Evolutionary conservation across 225 moss, liverwort and hornwort species (phyloP).

Genomic region (Sphagnum tenellum): DNA sequence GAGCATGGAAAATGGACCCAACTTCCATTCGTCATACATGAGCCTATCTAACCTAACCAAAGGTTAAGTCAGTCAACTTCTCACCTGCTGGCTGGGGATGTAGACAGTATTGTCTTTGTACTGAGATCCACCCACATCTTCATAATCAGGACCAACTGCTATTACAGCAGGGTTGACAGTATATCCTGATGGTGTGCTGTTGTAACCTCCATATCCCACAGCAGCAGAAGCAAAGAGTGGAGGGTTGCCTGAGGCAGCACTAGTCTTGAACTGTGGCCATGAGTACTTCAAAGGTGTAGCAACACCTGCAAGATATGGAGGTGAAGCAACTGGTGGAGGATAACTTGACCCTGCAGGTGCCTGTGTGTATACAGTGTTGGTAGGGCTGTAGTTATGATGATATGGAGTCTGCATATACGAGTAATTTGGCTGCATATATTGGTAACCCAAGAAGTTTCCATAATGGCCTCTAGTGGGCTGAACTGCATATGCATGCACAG

Average conservation of each 20-base stretch:
- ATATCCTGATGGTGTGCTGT: conserved; percentile 52
- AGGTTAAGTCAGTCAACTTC: not conserved
- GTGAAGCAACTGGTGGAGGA: conserved; percentile 36
- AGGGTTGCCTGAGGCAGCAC: conserved; percentile 42
- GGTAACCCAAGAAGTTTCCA: conserved; percentile 67
- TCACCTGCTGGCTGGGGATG: conserved; percentile 73
- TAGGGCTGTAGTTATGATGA: conserved; percentile 67
- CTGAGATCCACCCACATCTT: conserved; percentile 53
- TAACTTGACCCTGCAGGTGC: conserved; percentile 58
- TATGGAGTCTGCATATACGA: conserved; percentile 82
- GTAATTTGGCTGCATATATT: conserved; percentile 63
- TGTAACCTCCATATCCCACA: conserved; percentile 61
- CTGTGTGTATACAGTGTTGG: conserved; percentile 64
- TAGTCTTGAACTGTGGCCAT: conserved; percentile 65
- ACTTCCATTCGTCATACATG: too few relatives aligned
- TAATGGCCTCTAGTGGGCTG: conserved; percentile 73
- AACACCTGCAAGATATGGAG: conserved; percentile 36
- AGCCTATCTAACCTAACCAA: not conserved
- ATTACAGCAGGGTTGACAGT: conserved; percentile 37
- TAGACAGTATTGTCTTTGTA: conserved; percentile 81
- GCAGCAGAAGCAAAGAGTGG: conserved; percentile 49
- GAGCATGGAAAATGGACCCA: too few relatives aligned
- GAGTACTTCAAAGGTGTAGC: conserved; percentile 57
- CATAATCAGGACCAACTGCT: conserved; percentile 59
- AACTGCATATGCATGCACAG: conserved; percentile 68